Conservation (phyloP, 2,329 filamentous ascomycete genomes). For the Penicillium sp. region DNA sequence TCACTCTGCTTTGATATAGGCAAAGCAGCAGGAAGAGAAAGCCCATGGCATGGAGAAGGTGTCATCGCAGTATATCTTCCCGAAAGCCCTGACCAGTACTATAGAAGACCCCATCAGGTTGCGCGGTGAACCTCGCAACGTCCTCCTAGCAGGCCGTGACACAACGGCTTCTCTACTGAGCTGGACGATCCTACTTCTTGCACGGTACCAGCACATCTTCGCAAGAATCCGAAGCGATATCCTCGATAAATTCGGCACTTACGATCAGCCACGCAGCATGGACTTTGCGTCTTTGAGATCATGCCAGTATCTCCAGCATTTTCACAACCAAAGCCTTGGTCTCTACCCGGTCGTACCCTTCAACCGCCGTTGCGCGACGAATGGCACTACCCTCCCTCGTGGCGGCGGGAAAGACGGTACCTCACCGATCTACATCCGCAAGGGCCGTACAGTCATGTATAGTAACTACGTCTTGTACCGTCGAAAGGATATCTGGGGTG, state of each 20-base stretch:
- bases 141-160: constrained; percentile 72
- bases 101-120: constrained; percentile 21
- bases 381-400: background rate
- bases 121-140: constrained; percentile 70
- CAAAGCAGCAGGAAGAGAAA: background rate
- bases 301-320: background rate
- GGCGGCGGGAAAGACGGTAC: constrained; percentile 12
- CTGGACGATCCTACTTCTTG: constrained; percentile 74
- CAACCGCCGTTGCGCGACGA: constrained; percentile 15
- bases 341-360: constrained; percentile 26
- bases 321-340: constrained; percentile 8
- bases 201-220: constrained; percentile 63
- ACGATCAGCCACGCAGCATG: constrained; percentile 15
- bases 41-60: background rate
- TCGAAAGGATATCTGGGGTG: constrained; percentile 48
- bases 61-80: background rate
- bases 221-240: constrained; percentile 68
- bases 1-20: background rate
- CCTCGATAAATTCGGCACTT: constrained; percentile 57
- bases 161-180: constrained; percentile 74
- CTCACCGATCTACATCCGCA: constrained; percentile 5
- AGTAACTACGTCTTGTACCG: constrained; percentile 43
- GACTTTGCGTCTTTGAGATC: background rate
- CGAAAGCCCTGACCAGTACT: background rate
- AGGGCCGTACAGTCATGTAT: constrained; percentile 15